Evolutionary conservation across 2,329 filamentous ascomycete genomes (phyloP).

Genomic region (Beauveria scarabaeidicola): DNA sequence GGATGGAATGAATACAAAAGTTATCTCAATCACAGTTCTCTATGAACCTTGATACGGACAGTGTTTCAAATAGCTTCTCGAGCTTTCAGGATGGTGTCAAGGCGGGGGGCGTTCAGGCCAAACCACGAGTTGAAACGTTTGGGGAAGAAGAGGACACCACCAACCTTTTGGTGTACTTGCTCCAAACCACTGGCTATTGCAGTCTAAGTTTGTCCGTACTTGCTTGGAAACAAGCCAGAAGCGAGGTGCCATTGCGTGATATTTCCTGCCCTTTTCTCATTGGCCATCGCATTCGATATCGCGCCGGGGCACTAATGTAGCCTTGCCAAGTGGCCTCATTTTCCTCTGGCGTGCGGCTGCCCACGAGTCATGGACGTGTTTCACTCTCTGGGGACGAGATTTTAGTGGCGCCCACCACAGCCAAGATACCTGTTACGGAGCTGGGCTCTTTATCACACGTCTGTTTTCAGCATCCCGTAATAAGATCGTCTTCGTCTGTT

Average conservation of each 20-base stretch:
- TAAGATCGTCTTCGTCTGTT: constrained; percentile 10
- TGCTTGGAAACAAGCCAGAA: not conserved
- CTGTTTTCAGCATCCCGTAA: constrained; percentile 8
- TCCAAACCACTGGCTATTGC: not conserved
- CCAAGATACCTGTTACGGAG: not conserved
- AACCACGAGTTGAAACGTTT: constrained; percentile 2
- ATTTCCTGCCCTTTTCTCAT: not conserved
- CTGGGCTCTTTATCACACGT: not conserved
- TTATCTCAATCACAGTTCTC: no score
- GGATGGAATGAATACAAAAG: no score
- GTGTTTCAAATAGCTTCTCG: not conserved
- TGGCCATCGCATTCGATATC: not conserved
- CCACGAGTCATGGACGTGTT: constrained; percentile 8
- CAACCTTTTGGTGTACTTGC: not conserved
- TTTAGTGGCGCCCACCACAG: not conserved
- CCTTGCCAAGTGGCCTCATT: constrained; percentile 2
- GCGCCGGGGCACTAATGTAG: not conserved
- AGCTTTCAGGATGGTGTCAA: not conserved
- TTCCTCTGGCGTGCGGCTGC: not conserved
- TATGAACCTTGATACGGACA: not conserved
- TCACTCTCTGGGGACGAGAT: not conserved
- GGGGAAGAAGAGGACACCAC: not conserved
- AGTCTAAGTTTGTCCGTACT: not conserved
- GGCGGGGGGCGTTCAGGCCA: not conserved
- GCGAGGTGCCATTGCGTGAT: not conserved